phyloP scores from a whole-genome alignment of 306 rosid species.

The Cicer cuneatum region DNA sequence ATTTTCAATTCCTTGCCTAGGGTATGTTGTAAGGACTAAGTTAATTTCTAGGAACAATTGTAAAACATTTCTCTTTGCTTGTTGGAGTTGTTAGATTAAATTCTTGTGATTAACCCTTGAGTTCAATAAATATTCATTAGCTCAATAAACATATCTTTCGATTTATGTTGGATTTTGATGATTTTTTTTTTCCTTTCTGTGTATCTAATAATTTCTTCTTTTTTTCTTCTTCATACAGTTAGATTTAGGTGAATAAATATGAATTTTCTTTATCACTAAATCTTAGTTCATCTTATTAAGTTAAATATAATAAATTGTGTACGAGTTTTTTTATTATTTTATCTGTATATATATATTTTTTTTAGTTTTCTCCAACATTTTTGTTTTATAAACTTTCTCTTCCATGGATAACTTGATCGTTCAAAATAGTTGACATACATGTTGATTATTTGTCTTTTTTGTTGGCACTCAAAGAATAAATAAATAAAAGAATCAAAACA shows the following conservation, averaged over 20 bases:
- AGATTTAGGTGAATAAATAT: slow-evolving; percentile 16
- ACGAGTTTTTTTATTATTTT: no score
- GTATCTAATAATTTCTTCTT: neutral
- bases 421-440: slow-evolving; percentile 39
- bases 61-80: slow-evolving; percentile 42
- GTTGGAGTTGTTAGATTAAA: slow-evolving; percentile 47
- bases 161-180: slow-evolving; percentile 12
- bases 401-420: slow-evolving; percentile 36
- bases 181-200: neutral
- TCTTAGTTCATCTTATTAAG: no score
- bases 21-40: slow-evolving; percentile 44
- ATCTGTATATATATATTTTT: no score
- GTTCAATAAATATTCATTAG: slow-evolving; percentile 39
- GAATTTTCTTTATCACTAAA: no score
- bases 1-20: slow-evolving; percentile 41
- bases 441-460: slow-evolving; percentile 40
- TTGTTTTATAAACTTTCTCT: no score
- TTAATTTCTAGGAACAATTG: slow-evolving; percentile 48
- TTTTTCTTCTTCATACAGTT: slow-evolving; percentile 40
- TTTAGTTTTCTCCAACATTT: no score
- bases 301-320: no score
- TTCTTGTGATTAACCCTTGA: slow-evolving; percentile 49
- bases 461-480: slow-evolving; percentile 44
- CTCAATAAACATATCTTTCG: slow-evolving; percentile 14
- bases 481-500: slow-evolving; percentile 46